Base-by-base conservation (phyloP, 306 rosid species). In the Neltuma alba region DNA sequence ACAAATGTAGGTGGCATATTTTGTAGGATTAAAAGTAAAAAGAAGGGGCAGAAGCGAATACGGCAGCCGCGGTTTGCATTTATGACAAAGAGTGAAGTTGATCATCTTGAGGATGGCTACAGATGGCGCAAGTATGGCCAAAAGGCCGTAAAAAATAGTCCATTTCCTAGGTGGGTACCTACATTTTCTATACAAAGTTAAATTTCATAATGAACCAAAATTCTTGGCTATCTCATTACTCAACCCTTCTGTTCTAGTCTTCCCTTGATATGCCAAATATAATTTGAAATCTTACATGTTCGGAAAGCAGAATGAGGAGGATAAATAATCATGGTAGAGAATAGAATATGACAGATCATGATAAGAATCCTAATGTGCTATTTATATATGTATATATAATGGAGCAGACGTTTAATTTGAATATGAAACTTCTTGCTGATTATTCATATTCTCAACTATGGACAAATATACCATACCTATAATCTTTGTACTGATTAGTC, bases 101-200 rank as follows among this genome's bases (percentile, higher is more conserved):
- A 95, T 89, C 88, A 95, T 80, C 98, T 95, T 58, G 99, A 95
- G 80, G 99, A 95, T 82, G 99, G 99, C 73, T 95, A 95, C 83
- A 88, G 99, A 60, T 95, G 99, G 99, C 77, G 99, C 74, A 95
- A 95, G 84, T 95, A 95, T 88, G 99, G 99, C 52, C 99, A 95
- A 84, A 95, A 95, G 79, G 99, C 99, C 9, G 99, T 95, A 27
- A 95, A 95, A 86, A 90, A 95, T 79, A 95, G 99, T 40, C 98
- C 98, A 1, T 95, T 89, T 72, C 99, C 99, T 62, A 89, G 99
- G 99, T 94, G 64, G 57, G 74, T 77, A 72, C 2, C 57, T 79
- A 14, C 25, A 36, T 77, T 82, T 79, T 69, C 80, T 34, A 4
- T 15, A 61, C 60, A 37, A 23, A 60, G 64, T 34, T 79, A 30